Percentiles rank a stretch among this genome's conserved stretches.
Evolutionary conservation across 2,329 filamentous ascomycete genomes (phyloP).

Genomic region (Parascedosporium putredinis): DNA sequence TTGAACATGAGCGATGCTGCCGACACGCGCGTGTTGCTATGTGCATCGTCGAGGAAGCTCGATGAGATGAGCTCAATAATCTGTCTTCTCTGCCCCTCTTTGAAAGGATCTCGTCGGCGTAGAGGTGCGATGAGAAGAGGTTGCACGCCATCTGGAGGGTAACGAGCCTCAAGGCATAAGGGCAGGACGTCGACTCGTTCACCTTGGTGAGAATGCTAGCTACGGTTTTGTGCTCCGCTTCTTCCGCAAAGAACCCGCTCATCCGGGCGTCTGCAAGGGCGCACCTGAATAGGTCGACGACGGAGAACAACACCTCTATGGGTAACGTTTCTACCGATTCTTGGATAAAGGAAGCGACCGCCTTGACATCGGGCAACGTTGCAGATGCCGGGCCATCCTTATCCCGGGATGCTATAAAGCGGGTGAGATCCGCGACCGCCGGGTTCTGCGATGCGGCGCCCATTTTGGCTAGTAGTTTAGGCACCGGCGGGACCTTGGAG

Average conservation of each 20-base stretch:
- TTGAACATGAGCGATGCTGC: constrained; percentile 81
- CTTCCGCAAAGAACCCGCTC: constrained; percentile 74
- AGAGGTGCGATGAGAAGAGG: constrained; percentile 67
- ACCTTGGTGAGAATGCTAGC: constrained; percentile 50
- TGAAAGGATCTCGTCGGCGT: constrained; percentile 50
- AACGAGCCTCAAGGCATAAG: constrained; percentile 75
- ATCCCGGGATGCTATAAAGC: constrained; percentile 58
- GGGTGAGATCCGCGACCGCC: constrained; percentile 52
- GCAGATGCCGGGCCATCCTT: constrained; percentile 49
- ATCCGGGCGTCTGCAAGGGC: constrained; percentile 68
- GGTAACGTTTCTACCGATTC: constrained; percentile 46
- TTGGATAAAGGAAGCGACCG: constrained; percentile 53
- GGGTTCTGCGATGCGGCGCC: constrained; percentile 44
- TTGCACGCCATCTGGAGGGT: constrained; percentile 78
- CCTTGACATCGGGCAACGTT: too few species aligned
- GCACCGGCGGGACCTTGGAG: constrained; percentile 68
- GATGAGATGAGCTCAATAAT: constrained; percentile 63
- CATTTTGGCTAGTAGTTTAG: constrained; percentile 73
- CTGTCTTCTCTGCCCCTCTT: constrained; percentile 39
- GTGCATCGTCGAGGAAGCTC: constrained; percentile 66
- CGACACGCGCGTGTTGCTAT: constrained; percentile 67
- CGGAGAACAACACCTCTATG: constrained; percentile 59
- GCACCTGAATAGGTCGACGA: constrained; percentile 76
- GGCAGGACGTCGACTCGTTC: constrained; percentile 45
- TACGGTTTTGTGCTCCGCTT: constrained; percentile 54